Evolutionary conservation across 345 rosid genomes (phyloP), one percentile per base, ranked within the genome.

Genomic region (Eucalyptus dawsonii): DNA sequence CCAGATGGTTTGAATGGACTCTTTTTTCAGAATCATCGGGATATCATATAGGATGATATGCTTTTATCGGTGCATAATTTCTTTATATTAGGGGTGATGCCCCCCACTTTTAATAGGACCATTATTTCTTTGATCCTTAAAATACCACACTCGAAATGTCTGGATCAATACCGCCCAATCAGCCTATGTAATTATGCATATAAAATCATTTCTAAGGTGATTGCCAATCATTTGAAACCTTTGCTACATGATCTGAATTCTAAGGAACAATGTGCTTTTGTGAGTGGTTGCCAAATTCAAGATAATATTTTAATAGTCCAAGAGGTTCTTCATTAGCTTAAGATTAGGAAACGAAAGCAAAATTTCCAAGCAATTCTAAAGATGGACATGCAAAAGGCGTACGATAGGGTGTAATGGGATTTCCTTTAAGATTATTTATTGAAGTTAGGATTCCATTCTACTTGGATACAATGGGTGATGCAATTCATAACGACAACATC

Each of bases 291-390:
- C 5, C 76, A 14, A 15, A 65, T 65, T 29, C 6, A 14, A 15
- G 5, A n/a, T n/a, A 65, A 65, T 31, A n/a, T 65, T 14, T 16
- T 65, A 8, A 14, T 65, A 4, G 11, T 65, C 3, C 10, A 65
- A 15, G 37, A 65, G 9, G 76, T 65, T 4, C 37, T 65, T 14
- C 37, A n/a, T 4, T 5, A n/a, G 37, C 15, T 65, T 15, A n/a
- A 34, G 9, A 31, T 7, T 7, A n/a, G 37, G 15, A 7, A n/a
- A 7, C 2, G 6, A 3, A 14, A 14, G 37, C 4, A 3, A 14
- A 14, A 65, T 7, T 65, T 65, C 37, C 37, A n/a, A 14, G 37
- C 11, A n/a, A 3, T n/a, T 15, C 21, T n/a, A 7, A n/a, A 65
- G 5, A 14, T 65, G 9, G 76, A 65, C 34, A 65, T 65, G 76